A percentile compares a stretch with the other conserved stretches of the same genome.
These are phyloP conservation scores for Teratosphaeria pseudoeucalypti DNA, from an alignment of 2,329 filamentous ascomycete genomes.

Conservation along the genomic window DNA sequence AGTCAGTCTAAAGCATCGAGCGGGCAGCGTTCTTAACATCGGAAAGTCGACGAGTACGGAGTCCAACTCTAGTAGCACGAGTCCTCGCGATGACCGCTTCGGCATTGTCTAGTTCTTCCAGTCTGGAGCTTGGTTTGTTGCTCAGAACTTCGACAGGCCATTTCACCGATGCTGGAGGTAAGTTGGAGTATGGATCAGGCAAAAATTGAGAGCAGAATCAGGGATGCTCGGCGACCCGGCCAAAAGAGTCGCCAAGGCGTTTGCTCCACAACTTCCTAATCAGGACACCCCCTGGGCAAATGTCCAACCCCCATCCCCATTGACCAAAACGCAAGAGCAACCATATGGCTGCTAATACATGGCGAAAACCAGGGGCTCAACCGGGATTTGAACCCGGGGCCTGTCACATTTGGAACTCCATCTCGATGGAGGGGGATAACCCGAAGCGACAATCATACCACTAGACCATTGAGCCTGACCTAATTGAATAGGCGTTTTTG, in stretches of 20 bases:
- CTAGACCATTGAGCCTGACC: slow-evolving; percentile 2
- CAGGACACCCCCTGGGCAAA: neutral
- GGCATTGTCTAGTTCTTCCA: too few species aligned
- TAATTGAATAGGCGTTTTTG: neutral
- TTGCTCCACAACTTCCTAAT: neutral
- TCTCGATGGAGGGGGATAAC: neutral
- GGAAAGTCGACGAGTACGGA: too few species aligned
- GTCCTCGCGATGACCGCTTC: too few species aligned
- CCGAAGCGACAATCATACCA: slow-evolving; percentile 7
- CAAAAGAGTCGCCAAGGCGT: neutral
- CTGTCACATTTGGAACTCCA: neutral
- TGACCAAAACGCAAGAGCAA: neutral
- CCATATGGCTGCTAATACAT: neutral
- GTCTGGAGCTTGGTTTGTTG: too few species aligned
- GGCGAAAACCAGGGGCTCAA: neutral
- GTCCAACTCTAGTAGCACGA: too few species aligned
- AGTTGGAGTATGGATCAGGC: too few species aligned
- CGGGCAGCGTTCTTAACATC: too few species aligned
- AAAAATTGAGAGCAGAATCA: neutral
- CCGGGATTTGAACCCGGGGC: neutral
- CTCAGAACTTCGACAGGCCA: too few species aligned
- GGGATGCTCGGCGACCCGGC: too few species aligned
- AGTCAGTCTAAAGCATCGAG: too few species aligned
- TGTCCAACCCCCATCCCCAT: neutral
- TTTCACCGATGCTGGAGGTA: too few species aligned